These are phyloP conservation scores for Solanum chiquidenum DNA, from an alignment of 257 asterid species.

Conservation along the genomic window DNA sequence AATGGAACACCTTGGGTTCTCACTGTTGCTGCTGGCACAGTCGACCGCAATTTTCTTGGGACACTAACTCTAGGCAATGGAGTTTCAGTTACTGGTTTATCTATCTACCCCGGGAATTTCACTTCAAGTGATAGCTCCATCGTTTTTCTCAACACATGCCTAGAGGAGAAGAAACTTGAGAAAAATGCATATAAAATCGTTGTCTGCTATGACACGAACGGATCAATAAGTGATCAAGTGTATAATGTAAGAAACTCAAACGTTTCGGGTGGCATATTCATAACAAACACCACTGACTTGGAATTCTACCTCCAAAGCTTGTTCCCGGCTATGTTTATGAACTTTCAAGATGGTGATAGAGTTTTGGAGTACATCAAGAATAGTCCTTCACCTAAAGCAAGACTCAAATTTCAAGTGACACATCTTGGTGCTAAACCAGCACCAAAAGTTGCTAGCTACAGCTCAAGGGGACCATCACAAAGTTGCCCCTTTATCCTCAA, in stretches of 20 bases:
- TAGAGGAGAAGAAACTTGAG: slow-evolving; percentile 10
- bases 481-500: slow-evolving; percentile 51
- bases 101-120: slow-evolving; percentile 45
- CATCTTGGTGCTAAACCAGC: slow-evolving; percentile 32
- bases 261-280: slow-evolving; percentile 35
- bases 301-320: slow-evolving; percentile 13
- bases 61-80: slow-evolving; percentile 35
- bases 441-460: slow-evolving; percentile 48
- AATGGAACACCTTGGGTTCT: slow-evolving; percentile 76
- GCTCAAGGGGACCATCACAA: slow-evolving; percentile 69
- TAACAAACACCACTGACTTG: slow-evolving; percentile 33
- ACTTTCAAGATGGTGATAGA: slow-evolving; percentile 23
- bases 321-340: slow-evolving; percentile 37
- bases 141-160: slow-evolving; percentile 10
- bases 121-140: slow-evolving; percentile 17
- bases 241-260: slow-evolving; percentile 15
- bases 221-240: slow-evolving; percentile 30
- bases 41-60: slow-evolving; percentile 43
- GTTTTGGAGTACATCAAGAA: slow-evolving; percentile 32
- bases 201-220: slow-evolving; percentile 39
- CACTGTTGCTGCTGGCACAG: slow-evolving; percentile 59
- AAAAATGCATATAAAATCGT: slow-evolving; percentile 11
- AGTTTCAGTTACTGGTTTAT: slow-evolving; percentile 22
- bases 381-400: slow-evolving; percentile 24
- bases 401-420: slow-evolving; percentile 34